These are phyloP conservation scores for Glaciozyma antarctica DNA, from an alignment of 768 basidiomycete genomes.

Conservation along the genomic window DNA sequence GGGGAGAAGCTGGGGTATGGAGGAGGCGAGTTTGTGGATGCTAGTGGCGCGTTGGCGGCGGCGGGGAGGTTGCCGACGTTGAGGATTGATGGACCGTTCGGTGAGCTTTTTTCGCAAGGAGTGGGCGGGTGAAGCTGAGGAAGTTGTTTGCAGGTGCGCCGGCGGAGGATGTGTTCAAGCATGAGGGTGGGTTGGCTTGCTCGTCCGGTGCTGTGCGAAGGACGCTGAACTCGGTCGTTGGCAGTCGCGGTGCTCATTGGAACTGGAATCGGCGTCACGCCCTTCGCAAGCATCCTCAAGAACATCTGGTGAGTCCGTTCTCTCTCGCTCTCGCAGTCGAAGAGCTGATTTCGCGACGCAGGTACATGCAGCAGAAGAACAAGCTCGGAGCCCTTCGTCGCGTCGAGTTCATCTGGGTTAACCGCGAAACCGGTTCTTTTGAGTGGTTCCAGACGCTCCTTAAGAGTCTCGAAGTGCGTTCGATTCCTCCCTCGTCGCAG, in stretches of 20 bases:
- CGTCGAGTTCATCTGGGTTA: constrained; percentile 67
- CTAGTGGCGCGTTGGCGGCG: constrained; percentile 44
- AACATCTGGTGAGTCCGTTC: constrained; percentile 59
- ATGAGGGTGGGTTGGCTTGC: constrained; percentile 12
- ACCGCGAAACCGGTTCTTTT: constrained; percentile 81
- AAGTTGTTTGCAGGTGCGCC: constrained; percentile 51
- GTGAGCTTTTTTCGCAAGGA: neutral
- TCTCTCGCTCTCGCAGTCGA: neutral
- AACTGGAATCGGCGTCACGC: constrained; percentile 92
- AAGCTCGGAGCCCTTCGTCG: constrained; percentile 68
- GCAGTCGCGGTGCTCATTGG: constrained; percentile 87
- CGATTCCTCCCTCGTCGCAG: neutral
- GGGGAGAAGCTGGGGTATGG: constrained; percentile 53
- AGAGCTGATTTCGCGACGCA: neutral
- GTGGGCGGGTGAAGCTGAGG: no score
- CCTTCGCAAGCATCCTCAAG: constrained; percentile 88
- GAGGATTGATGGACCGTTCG: constrained; percentile 82
- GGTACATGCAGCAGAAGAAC: constrained; percentile 69
- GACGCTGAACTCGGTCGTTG: constrained; percentile 61
- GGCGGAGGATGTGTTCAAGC: constrained; percentile 48
- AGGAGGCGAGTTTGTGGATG: constrained; percentile 54
- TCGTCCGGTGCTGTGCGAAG: neutral
- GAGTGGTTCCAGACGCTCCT: constrained; percentile 91
- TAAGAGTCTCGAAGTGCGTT: constrained; percentile 62
- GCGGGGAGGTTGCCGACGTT: constrained; percentile 52